Evolutionary conservation across 2,329 filamentous ascomycete genomes (phyloP).

Genomic region (Sclerotinia subarctica): DNA sequence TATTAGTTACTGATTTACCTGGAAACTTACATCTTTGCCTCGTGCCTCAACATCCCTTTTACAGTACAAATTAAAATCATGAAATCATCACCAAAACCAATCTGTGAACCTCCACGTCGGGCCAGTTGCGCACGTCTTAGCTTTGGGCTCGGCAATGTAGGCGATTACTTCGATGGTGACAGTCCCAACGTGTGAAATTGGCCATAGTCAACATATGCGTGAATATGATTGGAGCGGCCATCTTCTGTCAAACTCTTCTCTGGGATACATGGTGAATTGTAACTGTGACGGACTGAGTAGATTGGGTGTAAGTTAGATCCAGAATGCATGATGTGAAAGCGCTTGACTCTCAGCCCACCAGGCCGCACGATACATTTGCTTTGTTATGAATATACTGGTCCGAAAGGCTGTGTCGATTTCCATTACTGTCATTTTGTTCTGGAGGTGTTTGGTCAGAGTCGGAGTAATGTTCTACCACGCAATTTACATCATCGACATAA

Average conservation of each 20-base stretch:
- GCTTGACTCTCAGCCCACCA: neutral
- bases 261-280: neutral
- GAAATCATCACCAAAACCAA: neutral
- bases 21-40: too few species aligned
- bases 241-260: neutral
- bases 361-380: neutral
- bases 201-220: neutral
- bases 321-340: neutral
- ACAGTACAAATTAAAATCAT: too few species aligned
- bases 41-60: too few species aligned
- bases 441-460: neutral
- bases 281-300: neutral
- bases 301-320: neutral
- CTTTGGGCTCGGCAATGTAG: neutral
- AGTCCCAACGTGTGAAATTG: neutral
- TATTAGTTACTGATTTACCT: too few species aligned
- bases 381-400: neutral
- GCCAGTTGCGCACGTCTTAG: too few species aligned
- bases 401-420: constrained; percentile 3
- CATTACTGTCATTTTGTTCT: neutral
- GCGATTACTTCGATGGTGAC: neutral
- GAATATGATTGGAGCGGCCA: neutral
- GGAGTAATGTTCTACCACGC: neutral
- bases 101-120: neutral
- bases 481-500: neutral